phyloP scores from a whole-genome alignment of 495 filamentous ascomycete genomes.

The Lasiosphaeria miniovina region DNA sequence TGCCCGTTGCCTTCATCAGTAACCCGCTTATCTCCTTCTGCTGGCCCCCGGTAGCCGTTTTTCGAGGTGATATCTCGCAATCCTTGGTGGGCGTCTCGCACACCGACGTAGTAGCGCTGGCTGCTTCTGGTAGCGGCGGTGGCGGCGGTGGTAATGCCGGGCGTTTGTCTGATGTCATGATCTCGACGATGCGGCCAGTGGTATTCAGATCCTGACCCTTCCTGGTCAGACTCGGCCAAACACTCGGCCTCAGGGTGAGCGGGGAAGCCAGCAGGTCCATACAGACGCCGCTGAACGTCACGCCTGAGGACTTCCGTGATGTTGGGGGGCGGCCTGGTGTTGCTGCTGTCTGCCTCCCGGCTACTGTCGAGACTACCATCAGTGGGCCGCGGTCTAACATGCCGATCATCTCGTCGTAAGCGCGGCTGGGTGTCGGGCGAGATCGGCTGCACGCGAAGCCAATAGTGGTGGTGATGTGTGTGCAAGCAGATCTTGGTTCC shows the following conservation, averaged over 20 bases:
- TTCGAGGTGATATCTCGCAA: constrained; percentile 5
- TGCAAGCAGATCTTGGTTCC: constrained; percentile 42
- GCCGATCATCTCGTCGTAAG: constrained; percentile 21
- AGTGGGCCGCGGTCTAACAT: constrained; percentile 8
- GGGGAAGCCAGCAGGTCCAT: constrained; percentile 31
- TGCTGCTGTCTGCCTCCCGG: neutral
- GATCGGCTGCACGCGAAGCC: constrained; percentile 36
- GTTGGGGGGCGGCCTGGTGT: constrained; percentile 1
- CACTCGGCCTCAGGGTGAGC: constrained; percentile 31
- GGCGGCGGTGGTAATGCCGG: neutral
- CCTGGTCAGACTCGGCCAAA: constrained; percentile 33
- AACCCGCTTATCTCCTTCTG: constrained; percentile 28
- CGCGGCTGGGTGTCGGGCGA: constrained; percentile 10
- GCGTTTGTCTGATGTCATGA: neutral
- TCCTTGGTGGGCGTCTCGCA: constrained; percentile 9
- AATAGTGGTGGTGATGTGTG: constrained; percentile 58
- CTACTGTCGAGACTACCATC: constrained; percentile 3
- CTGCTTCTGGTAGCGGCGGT: constrained; percentile 17
- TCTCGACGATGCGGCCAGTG: constrained; percentile 9
- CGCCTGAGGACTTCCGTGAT: constrained; percentile 17
- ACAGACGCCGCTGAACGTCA: constrained; percentile 19
- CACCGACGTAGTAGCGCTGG: constrained; percentile 29
- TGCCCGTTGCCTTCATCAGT: constrained; percentile 16
- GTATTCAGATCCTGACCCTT: constrained; percentile 19
- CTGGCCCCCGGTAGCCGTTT: neutral